Base-by-base conservation (phyloP, 83 land plant species). In the Isoetes engelmannii region DNA sequence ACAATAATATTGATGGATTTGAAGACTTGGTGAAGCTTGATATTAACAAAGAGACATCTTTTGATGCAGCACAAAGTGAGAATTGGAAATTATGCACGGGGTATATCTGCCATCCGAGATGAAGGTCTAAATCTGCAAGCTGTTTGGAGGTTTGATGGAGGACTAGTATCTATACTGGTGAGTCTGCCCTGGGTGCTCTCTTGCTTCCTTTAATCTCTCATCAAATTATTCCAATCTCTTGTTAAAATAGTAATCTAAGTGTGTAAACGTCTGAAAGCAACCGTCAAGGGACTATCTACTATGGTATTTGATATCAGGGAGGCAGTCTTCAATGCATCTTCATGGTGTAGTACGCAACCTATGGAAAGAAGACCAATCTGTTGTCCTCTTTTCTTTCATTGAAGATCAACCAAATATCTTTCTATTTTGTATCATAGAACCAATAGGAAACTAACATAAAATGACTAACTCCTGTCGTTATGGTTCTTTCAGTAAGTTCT, bases 81-180 rank as follows among this genome's bases (percentile, higher is more conserved):
- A 57, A 65, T 93, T 71, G 98, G 94, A 49, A 85, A 82, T 73
- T 79, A 71, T 61, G 74, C 69, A 73, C 78, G 98, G 70, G 95
- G 84, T 62, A 47, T 69, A 8, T 73, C 72, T 18, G 86, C 94
- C 18, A 50, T 87, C 8, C 75, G 71, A 73, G 64, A 67, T 10
- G 89, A 92, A 53, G 97, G 97, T 2, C 81, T 77, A 66, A 89
- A 87, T 74, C 20, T 84, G 68, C 81, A 81, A 63, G 97, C 97
- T 4, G 69, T 81, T 18, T 89, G 94, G 97, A 92, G 94, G 57
- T 83, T 85, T 6, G 91, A 92, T 58, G 54, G 76, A 51, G 85
- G 84, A 61, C 65, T 71, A 45, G 68, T 88, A 41, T 79, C 87
- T 48, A 80, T 91, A 50, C 64, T 92, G 63, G 92, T 92, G 79